phyloP scores from a whole-genome alignment of 148 eudicot species.

The Salicornia ramosissima region DNA sequence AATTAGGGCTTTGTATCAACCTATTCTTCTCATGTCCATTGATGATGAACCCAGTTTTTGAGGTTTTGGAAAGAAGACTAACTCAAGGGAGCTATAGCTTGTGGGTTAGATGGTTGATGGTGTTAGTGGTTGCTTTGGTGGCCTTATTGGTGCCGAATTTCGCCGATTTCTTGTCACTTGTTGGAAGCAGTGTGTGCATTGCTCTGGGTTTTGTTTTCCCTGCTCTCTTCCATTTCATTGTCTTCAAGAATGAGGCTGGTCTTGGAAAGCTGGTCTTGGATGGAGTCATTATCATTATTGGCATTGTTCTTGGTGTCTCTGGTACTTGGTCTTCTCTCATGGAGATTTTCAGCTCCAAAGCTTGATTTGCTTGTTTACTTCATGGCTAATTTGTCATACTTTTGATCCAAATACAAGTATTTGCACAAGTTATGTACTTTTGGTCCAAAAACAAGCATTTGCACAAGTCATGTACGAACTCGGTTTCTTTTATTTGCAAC shows the following conservation, averaged over 20 bases:
- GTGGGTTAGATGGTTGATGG: constrained; percentile 68
- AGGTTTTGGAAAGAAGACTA: constrained; percentile 68
- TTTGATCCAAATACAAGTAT: neutral
- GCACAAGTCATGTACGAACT: too few species aligned
- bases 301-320: constrained; percentile 43
- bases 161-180: constrained; percentile 77
- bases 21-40: constrained; percentile 65
- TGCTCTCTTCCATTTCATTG: constrained; percentile 60
- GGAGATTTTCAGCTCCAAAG: constrained; percentile 49
- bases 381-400: neutral
- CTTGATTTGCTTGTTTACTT: constrained; percentile 26
- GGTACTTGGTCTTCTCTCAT: constrained; percentile 64
- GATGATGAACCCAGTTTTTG: constrained; percentile 90
- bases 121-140: constrained; percentile 47
- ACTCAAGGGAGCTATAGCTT: constrained; percentile 53
- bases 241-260: constrained; percentile 52
- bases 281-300: constrained; percentile 44
- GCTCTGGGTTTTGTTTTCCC: constrained; percentile 81
- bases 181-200: constrained; percentile 80
- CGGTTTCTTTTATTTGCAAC: too few species aligned
- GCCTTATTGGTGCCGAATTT: constrained; percentile 77
- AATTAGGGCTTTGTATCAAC: constrained; percentile 62
- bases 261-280: constrained; percentile 34
- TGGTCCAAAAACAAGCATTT: neutral
- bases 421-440: too few species aligned